Base-by-base conservation (phyloP, 768 basidiomycete genomes). In the Panellus pusillus region DNA sequence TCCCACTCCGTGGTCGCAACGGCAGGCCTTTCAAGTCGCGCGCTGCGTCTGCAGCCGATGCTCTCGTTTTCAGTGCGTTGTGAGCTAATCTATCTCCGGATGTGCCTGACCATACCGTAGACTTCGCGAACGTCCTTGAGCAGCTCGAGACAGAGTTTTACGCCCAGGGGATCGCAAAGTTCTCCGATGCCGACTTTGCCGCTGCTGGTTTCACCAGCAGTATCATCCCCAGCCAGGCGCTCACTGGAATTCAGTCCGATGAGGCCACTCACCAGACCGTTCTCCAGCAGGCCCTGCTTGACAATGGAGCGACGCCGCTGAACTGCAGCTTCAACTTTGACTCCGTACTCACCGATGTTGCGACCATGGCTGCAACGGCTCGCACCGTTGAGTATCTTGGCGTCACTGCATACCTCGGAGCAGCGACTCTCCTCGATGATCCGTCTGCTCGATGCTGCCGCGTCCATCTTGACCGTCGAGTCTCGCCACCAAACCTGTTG, bases 401-500 rank as follows among this genome's bases (percentile, higher is more conserved):
- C 45, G 87, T 91, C 32, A 67, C 74, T n/a, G 90, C 89, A 4
- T 91, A 89, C 70, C 79, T 89, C 24, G 89, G 89, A 52, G 89
- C 81, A 45, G 82, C 86, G 7, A 74, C 78, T 51, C 77, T 88
- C 38, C 56, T 92, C 44, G 65, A 70, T 9, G 82, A 89, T 57
- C 82, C 12, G 68, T 73, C 32, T 91, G 51, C 70, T 89, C 46
- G 76, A 77, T 49, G 74, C 81, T 12, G 89, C 88, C 27, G 87
- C 76, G 9, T 81, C 83, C 20, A 91, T 92, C 65, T 62, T 89
- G 67, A 86, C 89, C 31, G 75, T 90, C 46, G 91, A 93, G 64
- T 85, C 89, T n/a, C 84, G 91, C 41, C 91, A 93, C 62, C 83
- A 87, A 66, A 84, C 86, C 70, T 93, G 32, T 77, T 91, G 46